phyloP scores from a whole-genome alignment of 305 asterid species.

The Fraxinus paxiana region DNA sequence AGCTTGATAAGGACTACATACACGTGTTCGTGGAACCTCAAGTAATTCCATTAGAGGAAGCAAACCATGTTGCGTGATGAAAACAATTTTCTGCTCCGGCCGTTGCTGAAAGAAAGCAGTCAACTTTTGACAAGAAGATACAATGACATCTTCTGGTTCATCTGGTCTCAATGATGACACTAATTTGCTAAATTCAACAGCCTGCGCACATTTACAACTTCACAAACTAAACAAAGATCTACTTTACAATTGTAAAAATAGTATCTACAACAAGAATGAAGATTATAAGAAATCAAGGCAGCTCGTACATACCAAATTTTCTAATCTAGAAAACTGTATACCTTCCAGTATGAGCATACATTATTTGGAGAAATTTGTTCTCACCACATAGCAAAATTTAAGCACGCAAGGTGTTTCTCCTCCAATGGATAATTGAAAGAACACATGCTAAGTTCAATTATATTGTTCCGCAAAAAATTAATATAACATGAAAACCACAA shows the following conservation, averaged over 20 bases:
- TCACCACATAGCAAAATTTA: neutral
- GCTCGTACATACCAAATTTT: neutral
- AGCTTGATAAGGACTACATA: constrained; percentile 40
- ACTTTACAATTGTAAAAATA: constrained; percentile 4
- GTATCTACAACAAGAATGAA: constrained; percentile 5
- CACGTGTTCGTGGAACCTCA: constrained; percentile 83
- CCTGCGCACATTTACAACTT: constrained; percentile 45
- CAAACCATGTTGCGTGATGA: constrained; percentile 90
- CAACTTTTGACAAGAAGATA: constrained; percentile 89
- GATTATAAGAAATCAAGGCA: neutral
- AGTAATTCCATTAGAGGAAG: constrained; percentile 93
- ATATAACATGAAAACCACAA: constrained; percentile 15
- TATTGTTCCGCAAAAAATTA: neutral
- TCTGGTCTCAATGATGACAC: constrained; percentile 90
- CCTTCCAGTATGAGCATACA: neutral
- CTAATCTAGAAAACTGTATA: neutral
- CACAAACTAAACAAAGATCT: constrained; percentile 4
- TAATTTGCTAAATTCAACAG: constrained; percentile 85
- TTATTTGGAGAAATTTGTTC: neutral
- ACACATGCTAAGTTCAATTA: neutral
- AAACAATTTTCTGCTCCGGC: constrained; percentile 88
- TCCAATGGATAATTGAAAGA: neutral
- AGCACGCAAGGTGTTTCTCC: neutral
- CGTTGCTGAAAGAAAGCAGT: constrained; percentile 73
- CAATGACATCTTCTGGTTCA: constrained; percentile 87